These are phyloP conservation scores for Atkinsonella texensis DNA, from an alignment of 2,329 filamentous ascomycete species.

Conservation along the genomic window DNA sequence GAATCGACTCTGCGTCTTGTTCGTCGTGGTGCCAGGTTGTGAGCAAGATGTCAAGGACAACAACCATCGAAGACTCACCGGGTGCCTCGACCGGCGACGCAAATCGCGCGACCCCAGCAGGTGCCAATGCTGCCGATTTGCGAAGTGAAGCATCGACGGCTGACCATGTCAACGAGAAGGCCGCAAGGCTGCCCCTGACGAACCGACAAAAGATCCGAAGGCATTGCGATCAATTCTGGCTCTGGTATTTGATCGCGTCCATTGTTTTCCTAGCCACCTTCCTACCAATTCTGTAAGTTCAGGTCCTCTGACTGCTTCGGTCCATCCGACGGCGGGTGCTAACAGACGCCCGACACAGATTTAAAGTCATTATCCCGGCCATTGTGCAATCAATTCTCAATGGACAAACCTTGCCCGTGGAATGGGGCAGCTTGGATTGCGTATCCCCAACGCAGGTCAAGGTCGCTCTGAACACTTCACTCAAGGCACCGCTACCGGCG, in stretches of 20 bases:
- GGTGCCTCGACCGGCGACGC: no score
- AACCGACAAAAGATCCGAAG: constrained; percentile 25
- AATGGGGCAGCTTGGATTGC: constrained; percentile 21
- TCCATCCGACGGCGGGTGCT: not conserved
- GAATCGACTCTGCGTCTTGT: no score
- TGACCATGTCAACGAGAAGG: constrained; percentile 6
- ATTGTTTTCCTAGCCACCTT: constrained; percentile 31
- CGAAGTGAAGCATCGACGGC: constrained; percentile 2
- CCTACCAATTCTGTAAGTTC: constrained; percentile 32
- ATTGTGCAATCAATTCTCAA: constrained; percentile 33
- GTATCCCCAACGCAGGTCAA: constrained; percentile 21
- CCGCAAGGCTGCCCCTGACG: not conserved
- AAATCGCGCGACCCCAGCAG: no score
- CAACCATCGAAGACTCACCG: no score
- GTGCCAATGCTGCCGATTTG: not conserved
- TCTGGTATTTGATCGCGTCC: constrained; percentile 29
- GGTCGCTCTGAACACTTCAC: constrained; percentile 23
- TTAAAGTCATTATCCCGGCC: constrained; percentile 33
- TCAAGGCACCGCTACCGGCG: constrained; percentile 26
- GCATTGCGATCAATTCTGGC: constrained; percentile 31
- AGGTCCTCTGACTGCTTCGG: not conserved
- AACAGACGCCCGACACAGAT: constrained; percentile 18
- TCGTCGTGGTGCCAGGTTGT: no score
- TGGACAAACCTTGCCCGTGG: constrained; percentile 26
- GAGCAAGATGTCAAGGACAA: no score